These are phyloP conservation scores for Plantago elongata DNA, from an alignment of 257 asterid species.

Conservation along the genomic window DNA sequence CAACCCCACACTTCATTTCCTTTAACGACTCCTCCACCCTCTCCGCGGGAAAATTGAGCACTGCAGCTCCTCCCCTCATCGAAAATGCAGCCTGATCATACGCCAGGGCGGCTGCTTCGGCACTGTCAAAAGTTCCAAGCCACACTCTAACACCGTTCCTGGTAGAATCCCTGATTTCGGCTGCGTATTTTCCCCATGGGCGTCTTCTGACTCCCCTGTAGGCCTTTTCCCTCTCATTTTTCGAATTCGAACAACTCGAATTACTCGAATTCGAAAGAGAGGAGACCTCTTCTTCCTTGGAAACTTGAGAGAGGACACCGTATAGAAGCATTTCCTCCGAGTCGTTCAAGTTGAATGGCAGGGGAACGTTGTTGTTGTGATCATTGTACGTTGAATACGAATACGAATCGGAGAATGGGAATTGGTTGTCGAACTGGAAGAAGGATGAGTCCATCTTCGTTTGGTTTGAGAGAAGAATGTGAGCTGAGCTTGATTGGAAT, in stretches of 20 bases:
- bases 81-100: slow-evolving; percentile 35
- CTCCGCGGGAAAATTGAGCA: slow-evolving; percentile 30
- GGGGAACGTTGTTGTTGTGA: slow-evolving; percentile 26
- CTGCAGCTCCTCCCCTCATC: slow-evolving; percentile 27
- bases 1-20: slow-evolving; percentile 17
- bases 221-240: slow-evolving; percentile 15
- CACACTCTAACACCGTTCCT: slow-evolving; percentile 30
- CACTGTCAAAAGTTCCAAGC: slow-evolving; percentile 31
- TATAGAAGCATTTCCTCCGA: slow-evolving; percentile 65
- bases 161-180: slow-evolving; percentile 32
- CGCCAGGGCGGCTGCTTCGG: slow-evolving; percentile 32
- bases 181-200: slow-evolving; percentile 37
- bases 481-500: background rate
- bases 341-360: slow-evolving; percentile 61
- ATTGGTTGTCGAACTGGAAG: slow-evolving; percentile 19
- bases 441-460: slow-evolving; percentile 19
- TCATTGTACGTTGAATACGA: slow-evolving; percentile 25
- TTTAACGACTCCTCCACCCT: slow-evolving; percentile 25
- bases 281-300: background rate
- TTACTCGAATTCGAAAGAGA: slow-evolving; percentile 1
- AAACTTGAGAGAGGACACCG: slow-evolving; percentile 29
- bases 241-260: slow-evolving; percentile 1
- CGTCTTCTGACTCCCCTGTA: slow-evolving; percentile 28
- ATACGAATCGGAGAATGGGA: slow-evolving; percentile 6
- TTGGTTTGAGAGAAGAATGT: no score